Conservation (phyloP, 495 filamentous ascomycete species). For the Saxispiralis lemnorum region DNA sequence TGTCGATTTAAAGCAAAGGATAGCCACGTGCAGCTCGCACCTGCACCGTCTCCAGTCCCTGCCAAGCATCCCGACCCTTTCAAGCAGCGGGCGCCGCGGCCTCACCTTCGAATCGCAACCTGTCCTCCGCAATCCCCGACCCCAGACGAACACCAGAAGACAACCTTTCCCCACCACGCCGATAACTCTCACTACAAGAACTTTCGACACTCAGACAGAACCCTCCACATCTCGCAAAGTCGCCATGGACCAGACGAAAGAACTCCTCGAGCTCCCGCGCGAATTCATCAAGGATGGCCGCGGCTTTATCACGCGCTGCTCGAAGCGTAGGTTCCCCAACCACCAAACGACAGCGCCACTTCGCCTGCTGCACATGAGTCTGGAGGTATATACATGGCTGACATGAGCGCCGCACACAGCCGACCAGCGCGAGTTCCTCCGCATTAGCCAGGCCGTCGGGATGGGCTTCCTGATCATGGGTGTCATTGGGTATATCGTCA, state of each 20-base stretch:
- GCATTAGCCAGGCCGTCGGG: slow-evolving; percentile 77
- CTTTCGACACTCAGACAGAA: not conserved
- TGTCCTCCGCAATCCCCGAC: not conserved
- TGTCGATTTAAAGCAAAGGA: too few species aligned
- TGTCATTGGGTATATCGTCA: slow-evolving; percentile 77
- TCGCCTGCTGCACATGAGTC: too few species aligned
- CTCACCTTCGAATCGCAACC: too few species aligned
- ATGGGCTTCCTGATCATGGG: slow-evolving; percentile 82
- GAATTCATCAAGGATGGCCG: slow-evolving; percentile 70
- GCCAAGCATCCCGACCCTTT: too few species aligned
- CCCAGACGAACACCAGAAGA: not conserved
- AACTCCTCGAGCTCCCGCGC: slow-evolving; percentile 61
- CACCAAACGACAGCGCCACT: too few species aligned
- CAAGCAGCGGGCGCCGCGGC: too few species aligned
- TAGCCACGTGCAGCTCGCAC: too few species aligned
- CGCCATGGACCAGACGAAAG: slow-evolving; percentile 48
- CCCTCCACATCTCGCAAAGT: not conserved
- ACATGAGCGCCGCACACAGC: slow-evolving; percentile 26
- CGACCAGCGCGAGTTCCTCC: slow-evolving; percentile 76
- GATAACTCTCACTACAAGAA: not conserved
- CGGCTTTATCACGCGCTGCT: slow-evolving; percentile 66
- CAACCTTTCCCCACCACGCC: too few species aligned
- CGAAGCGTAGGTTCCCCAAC: slow-evolving; percentile 45
- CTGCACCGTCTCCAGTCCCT: too few species aligned
- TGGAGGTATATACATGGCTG: not conserved